phyloP scores from a whole-genome alignment of 352 stramenopile species.

The Phytopythium kandeliae region DNA sequence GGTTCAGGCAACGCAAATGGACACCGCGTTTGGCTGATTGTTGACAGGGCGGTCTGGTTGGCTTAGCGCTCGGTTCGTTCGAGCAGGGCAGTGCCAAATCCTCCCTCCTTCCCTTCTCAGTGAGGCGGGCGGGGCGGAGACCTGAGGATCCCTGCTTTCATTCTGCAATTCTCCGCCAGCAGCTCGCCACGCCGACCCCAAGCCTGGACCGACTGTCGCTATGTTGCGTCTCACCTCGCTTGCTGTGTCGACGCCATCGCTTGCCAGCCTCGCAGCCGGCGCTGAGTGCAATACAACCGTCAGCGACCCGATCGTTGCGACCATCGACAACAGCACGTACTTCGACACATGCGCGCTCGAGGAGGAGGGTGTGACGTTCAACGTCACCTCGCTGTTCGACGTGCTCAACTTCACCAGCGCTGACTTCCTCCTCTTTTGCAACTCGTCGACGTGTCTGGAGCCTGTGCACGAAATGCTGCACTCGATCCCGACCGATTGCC shows the following conservation, averaged over 20 bases:
- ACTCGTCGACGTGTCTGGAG: slow-evolving; percentile 43
- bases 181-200: not conserved
- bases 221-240: not conserved
- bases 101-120: not conserved
- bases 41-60: not conserved
- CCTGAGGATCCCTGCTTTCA: not conserved
- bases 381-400: slow-evolving; percentile 38
- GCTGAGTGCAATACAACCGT: slow-evolving; percentile 31
- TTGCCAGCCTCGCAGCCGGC: slow-evolving; percentile 11
- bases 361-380: slow-evolving; percentile 39
- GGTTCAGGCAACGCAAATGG: no score
- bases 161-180: not conserved
- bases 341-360: slow-evolving; percentile 39
- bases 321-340: slow-evolving; percentile 41
- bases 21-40: not conserved
- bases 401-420: slow-evolving; percentile 32
- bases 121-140: not conserved
- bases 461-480: slow-evolving; percentile 49
- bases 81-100: no score
- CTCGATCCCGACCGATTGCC: slow-evolving; percentile 27
- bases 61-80: no score
- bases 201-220: not conserved
- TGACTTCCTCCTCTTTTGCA: slow-evolving; percentile 53
- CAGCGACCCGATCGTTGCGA: slow-evolving; percentile 24
- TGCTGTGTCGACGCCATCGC: slow-evolving; percentile 6